Base-by-base conservation (phyloP, 768 basidiomycete genomes). In the Kwoniella heveanensis region DNA sequence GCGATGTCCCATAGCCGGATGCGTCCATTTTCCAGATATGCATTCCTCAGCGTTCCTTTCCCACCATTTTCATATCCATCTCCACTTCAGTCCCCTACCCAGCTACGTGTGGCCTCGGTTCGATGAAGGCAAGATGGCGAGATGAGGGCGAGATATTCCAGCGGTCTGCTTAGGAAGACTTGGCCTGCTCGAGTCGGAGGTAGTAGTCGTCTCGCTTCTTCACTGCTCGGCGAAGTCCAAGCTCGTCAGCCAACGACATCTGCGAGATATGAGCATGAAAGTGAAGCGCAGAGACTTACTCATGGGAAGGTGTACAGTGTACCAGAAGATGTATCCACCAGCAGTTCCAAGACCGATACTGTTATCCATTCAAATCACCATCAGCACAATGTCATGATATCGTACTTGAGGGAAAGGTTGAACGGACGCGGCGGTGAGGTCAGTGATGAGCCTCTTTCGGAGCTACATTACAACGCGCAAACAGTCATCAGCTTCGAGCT, bases 171-270 rank as follows among this genome's bases (percentile, higher is more conserved):
- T 57, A 57, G 29, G 44, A 56, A 30, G 55, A 21, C 36, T 64
- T 64, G 53, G 62, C 54, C 37, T 64, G 62, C 54, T 65, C 64
- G 64, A 58, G 57, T 26, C 49, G 48, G 36, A 65, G 58, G 54
- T 65, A 65, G 64, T 49, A 65, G 44, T 65, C 64, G 48, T 65
- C 64, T 47, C 64, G 53, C 58, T 60, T 60, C 58, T 60, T 65
- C 64, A 65, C 64, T 65, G 51, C 19, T 36, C 32, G 12, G 26
- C 12, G 6, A n/a, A 15, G 30, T 17, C 25, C 9, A 19, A 12
- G 47, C n/a, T 3, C 21, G 55, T 60, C 39, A 47, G 27, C 37
- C 24, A 39, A 47, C n/a, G 24, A 48, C 25, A 47, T 9, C 22
- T n/a, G 37, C 9, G 5, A 49, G 26, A 32, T 13, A 49, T 44